phyloP scores from a whole-genome alignment of 371 early-diverging fungal genomes.

The Rhizomucor pusillus region DNA sequence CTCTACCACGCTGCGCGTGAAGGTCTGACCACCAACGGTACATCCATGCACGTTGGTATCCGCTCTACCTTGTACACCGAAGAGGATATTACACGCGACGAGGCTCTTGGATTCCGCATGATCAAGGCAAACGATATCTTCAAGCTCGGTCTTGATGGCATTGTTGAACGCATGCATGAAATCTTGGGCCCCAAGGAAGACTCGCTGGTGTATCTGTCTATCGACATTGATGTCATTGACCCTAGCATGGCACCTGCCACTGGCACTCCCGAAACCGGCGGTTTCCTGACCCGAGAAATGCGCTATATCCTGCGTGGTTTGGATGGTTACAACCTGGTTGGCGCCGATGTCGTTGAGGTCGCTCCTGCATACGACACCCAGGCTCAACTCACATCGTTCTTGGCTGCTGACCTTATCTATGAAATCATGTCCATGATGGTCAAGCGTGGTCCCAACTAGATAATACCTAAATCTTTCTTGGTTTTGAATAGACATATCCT shows the following conservation, averaged over 20 bases:
- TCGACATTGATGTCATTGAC: slow-evolving; percentile 55
- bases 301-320: slow-evolving; percentile 44
- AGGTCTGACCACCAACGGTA: slow-evolving; percentile 46
- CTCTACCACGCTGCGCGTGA: slow-evolving; percentile 51
- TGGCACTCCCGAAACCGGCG: slow-evolving; percentile 55
- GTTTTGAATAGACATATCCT: too few relatives aligned
- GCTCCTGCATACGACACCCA: slow-evolving; percentile 51
- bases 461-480: too few relatives aligned
- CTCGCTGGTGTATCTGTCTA: slow-evolving; percentile 39
- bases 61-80: slow-evolving; percentile 39
- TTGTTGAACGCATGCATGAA: slow-evolving; percentile 39
- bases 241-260: slow-evolving; percentile 54
- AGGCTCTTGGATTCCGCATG: slow-evolving; percentile 40
- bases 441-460: slow-evolving; percentile 18
- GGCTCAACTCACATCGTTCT: slow-evolving; percentile 47
- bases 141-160: slow-evolving; percentile 43
- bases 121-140: slow-evolving; percentile 52
- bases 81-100: slow-evolving; percentile 36
- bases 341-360: slow-evolving; percentile 50
- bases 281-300: slow-evolving; percentile 48
- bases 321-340: slow-evolving; percentile 40
- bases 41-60: slow-evolving; percentile 53
- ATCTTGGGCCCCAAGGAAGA: slow-evolving; percentile 33
- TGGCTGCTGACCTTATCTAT: slow-evolving; percentile 46
- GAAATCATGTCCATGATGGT: slow-evolving; percentile 48